Evolutionary conservation across 768 basidiomycete species (phyloP), one percentile per base, ranked within the genome.

Genomic region (Phylloporus sp.): DNA sequence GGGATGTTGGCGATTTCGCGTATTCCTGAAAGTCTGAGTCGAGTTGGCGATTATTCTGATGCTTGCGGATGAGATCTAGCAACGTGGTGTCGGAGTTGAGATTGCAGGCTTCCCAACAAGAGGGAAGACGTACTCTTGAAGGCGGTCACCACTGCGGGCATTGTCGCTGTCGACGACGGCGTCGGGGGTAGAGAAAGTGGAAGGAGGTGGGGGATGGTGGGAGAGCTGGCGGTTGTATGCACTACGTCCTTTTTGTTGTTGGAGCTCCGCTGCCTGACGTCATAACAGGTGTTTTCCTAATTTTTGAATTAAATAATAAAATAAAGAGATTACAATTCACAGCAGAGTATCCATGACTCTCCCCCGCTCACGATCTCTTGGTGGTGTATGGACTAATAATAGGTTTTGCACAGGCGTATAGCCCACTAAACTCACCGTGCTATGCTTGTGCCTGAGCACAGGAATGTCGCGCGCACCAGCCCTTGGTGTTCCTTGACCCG

Each of bases 71-170:
- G 53, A 91, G 82, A 73, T 86, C 89, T 90, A 53, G 42, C 46
- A 47, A 51, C 43, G 54, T 63, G 53, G 63, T 63, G 57, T 59
- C 53, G 57, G 61, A 55, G 56, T 64, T 53, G 20, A 52, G 47
- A 51, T 39, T 38, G 40, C 47, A 50, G 50, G 23, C 24, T 18
- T 53, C 36, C 7, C 45, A 54, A 58, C 26, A 36, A 47, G 46
- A 34, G 29, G 22, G 38, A 11, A 35, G 27, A 71, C 77, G 35
- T 67, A 91, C 91, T 93, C 77, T 92, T 94, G 75, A 94, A 89
- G 20, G 87, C 86, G 70, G 92, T 84, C 61, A 94, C 86, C 47
- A 91, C 86, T 52, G 77, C 78, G 55, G 85, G 84, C 86, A 87
- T 87, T 45, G 55, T 58, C 24, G 11, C 22, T 32, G 45, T n/a